These are phyloP conservation scores for Tylopilus orsonianus DNA, from an alignment of 1,284 basidiomycete species.

Conservation along the genomic window DNA sequence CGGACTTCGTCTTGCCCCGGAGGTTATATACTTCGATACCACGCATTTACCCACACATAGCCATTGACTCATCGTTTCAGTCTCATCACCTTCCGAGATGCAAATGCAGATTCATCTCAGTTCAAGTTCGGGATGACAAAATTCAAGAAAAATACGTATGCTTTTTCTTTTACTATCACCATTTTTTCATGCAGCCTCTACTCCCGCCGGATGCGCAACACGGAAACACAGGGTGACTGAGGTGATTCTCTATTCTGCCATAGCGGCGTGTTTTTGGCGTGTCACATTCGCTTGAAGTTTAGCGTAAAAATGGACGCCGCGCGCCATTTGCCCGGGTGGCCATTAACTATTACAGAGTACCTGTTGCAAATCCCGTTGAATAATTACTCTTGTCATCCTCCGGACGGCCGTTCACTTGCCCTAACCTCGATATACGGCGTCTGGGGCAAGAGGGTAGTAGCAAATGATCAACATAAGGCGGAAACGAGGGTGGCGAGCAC, in stretches of 20 bases:
- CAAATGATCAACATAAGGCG: background rate
- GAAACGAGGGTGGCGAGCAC: background rate
- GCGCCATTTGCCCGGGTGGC: slow-evolving; percentile 3
- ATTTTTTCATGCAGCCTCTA: background rate
- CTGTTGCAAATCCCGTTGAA: slow-evolving; percentile 9
- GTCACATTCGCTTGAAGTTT: background rate
- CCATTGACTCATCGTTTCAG: too few relatives aligned
- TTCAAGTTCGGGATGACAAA: too few relatives aligned
- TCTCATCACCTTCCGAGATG: too few relatives aligned
- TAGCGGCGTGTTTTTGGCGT: background rate
- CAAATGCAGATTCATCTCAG: background rate
- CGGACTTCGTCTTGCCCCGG: background rate
- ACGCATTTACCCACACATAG: too few relatives aligned
- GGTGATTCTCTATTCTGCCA: background rate
- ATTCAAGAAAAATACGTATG: background rate
- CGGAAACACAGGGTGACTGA: background rate
- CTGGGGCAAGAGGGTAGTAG: background rate
- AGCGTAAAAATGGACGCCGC: background rate
- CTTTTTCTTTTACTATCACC: background rate
- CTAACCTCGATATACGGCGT: background rate
- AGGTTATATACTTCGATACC: too few relatives aligned
- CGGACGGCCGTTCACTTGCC: background rate
- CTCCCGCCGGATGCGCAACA: background rate
- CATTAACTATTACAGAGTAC: slow-evolving; percentile 5
- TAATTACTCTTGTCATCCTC: too few relatives aligned